Percentiles rank a stretch among this genome's conserved stretches.
phyloP scores from a whole-genome alignment of 345 rosid genomes.

The Aquilaria sinensis region DNA sequence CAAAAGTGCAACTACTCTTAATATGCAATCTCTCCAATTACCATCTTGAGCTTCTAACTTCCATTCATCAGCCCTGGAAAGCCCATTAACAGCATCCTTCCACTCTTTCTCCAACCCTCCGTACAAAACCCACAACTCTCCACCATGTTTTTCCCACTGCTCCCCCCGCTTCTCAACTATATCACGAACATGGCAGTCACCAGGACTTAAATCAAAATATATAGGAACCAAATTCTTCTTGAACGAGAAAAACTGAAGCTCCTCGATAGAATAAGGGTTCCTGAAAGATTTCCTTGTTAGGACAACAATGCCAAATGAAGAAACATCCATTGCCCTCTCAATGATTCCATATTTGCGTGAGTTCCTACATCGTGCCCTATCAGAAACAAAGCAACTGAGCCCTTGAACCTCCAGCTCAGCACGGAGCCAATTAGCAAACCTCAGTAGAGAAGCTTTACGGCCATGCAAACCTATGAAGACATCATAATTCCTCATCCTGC shows the following conservation, averaged over 20 bases:
- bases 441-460: slow-evolving; percentile 62
- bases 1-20: slow-evolving; percentile 60
- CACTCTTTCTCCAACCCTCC: slow-evolving; percentile 93
- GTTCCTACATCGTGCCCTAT: slow-evolving; percentile 68
- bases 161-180: slow-evolving; percentile 93
- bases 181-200: slow-evolving; percentile 90
- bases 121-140: slow-evolving; percentile 73
- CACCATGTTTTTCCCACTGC: slow-evolving; percentile 91
- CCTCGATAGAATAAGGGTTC: slow-evolving; percentile 83
- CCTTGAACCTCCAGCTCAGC: slow-evolving; percentile 95
- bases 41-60: slow-evolving; percentile 90
- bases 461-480: slow-evolving; percentile 81
- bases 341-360: slow-evolving; percentile 58
- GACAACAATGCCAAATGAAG: slow-evolving; percentile 79
- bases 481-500: slow-evolving; percentile 71
- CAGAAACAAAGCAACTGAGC: slow-evolving; percentile 80
- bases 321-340: slow-evolving; percentile 80
- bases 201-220: slow-evolving; percentile 73
- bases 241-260: slow-evolving; percentile 63
- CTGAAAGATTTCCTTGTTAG: slow-evolving; percentile 74
- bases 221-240: slow-evolving; percentile 91
- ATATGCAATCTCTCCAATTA: slow-evolving; percentile 85
- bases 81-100: slow-evolving; percentile 77
- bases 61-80: slow-evolving; percentile 76
- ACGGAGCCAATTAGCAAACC: slow-evolving; percentile 80